Base-by-base conservation (phyloP, 306 rosid genomes). In the Cucurbita pepo region DNA sequence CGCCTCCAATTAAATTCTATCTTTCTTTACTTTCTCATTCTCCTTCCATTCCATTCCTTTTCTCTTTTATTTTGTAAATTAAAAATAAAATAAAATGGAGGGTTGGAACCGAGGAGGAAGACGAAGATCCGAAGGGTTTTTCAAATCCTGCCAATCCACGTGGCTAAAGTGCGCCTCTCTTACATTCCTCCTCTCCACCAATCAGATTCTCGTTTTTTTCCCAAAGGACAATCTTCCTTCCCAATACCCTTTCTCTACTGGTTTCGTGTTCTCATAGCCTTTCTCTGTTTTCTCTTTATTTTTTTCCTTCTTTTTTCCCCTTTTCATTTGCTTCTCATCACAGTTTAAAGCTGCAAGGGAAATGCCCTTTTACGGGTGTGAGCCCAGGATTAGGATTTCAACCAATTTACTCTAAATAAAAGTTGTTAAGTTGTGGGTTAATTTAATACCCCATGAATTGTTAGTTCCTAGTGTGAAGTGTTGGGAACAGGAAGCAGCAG, bases 271-370 rank as follows among this genome's bases (percentile, higher is more conserved):
- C 75, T 48, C 41, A 21, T 76, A 51, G 83, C 64, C 37, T 77
- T 77, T 66, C 81, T 80, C 79, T 80, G 81, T 80, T 75, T 72
- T 81, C 81, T 34, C 56, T 30, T 30, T 30, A 30, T 30, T 30
- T 30, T 30, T 30, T 30, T 30, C 34, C 34, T 30, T 30, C 34
- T 30, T 30, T 30, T 60, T 41, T 44, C 18, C 73, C 36, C 40
- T 19, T 37, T 62, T 52, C 12, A 10, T 36, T 45, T 18, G 47
- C 34, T 44, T 44, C 62, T 75, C 40, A 30, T 53, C 8, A 83
- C 82, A 82, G 85, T 82, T 86, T 81, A 94, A 91, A 89, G 97
- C 95, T 95, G 96, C 91, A 65, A 84, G 75, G 81, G 72, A 76
- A 76, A 85, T 85, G 85, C 74, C 75, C 73, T 64, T 61, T 63